Evolutionary conservation across 202 grass and related monocot genomes (phyloP), one percentile per base, ranked within the genome.

Genomic region (Schoenoplectus tabernaemontani): DNA sequence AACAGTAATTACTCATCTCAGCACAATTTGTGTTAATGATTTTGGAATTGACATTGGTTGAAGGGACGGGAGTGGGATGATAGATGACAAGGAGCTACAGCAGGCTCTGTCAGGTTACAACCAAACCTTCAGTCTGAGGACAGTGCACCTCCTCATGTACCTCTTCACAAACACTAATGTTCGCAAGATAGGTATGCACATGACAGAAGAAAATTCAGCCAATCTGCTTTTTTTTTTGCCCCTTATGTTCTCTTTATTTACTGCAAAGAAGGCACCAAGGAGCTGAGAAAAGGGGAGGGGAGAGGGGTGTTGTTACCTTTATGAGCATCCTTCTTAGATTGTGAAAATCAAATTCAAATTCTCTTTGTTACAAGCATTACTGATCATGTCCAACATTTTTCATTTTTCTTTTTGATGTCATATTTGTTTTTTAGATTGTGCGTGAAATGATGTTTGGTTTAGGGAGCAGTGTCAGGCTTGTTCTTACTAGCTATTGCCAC

Each of bases 51-150:
- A 30, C 77, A 12, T 63, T 63, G 9, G 51, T 51, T 65, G 39
- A 65, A 80, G 89, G 57, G 95, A 98, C 69, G 83, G 89, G 2
- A 98, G 96, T 77, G 96, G 96, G 11, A 81, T 86, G 67, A 98
- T 98, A 81, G 96, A 98, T 41, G 96, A 98, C 75, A 98, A 85
- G 91, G 96, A 98, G 69, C 90, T 98, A 38, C 96, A 98, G 81
- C 75, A 89, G 33, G 96, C 86, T 77, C 70, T 98, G 44, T 98
- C 91, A 2, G 84, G 90, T 0, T 97, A 89, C 78, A 93, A 74
- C 78, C 85, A 98, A 83, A 88, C 75, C 81, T 98, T 98, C 82
- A 95, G 96, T 86, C 62, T 98, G 48, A 89, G 91, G 67, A 98
- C 96, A 47, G 96, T 95, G 0, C 96, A 88, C 84, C 91, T 98